Base-by-base conservation (phyloP, 129 eudicot species). In the Rutidosis leptorrhynchoides region DNA sequence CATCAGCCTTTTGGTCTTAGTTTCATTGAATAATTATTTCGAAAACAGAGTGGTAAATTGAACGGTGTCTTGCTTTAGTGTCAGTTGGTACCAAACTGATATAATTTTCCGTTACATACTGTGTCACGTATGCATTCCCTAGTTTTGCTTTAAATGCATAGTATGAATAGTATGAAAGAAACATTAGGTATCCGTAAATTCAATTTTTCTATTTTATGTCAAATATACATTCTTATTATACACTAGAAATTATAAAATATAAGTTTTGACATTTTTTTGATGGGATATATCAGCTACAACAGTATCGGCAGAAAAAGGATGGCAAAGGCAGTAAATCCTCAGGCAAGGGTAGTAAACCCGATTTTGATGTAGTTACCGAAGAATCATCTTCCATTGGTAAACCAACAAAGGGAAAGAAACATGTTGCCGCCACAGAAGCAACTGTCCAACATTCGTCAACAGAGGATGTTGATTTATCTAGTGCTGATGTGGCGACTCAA, bases 261-360 rank as follows among this genome's bases (percentile, higher is more conserved):
- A 27, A 27, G 21, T 19, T 30, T 58, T 71, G 63, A 61, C 37
- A 32, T 67, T 24, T 15, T 51, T 24, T 33, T 32, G 70, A 15
- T 77, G 14, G 75, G 66, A 45, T 15, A 62, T 75, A 54, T 60
- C 95, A 93, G 98, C 93, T 94, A 51, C 96, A 89, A 66, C 99
- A 94, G 74, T 94, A 82, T 68, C 90, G 90, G 69, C 88, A 88
- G 74, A 93, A 93, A 79, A 93, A 91, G 81, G 90, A 88, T 75
- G 84, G 72, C 73, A 88, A 93, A 84, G 98, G 95, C 55, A 71
- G 85, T 55, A 89, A 76, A 73, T 77, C 95, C 58, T 77, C 83
- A 2, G 71, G 87, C 60, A 92, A 86, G 82, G 84, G 70, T 51
- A 82, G 77, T 71, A 89, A 81, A 66, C 67, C 99, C 64, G 93